Percentiles rank a stretch among this genome's conserved stretches.
Evolutionary conservation across 2,329 filamentous ascomycete genomes (phyloP).

Genomic region (Akanthomyces muscarius): DNA sequence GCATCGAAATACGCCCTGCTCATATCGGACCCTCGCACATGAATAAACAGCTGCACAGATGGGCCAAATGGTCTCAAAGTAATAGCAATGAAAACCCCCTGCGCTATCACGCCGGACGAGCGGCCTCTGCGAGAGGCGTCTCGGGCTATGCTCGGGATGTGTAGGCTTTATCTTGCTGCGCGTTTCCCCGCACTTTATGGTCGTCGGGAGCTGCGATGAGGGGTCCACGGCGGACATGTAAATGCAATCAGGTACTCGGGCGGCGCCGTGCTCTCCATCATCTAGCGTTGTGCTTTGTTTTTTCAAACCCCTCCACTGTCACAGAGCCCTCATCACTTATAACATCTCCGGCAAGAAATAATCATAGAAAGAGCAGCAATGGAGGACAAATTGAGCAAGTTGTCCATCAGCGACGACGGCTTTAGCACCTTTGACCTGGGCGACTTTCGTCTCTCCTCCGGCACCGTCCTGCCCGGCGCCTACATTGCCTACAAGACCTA

Average conservation of each 20-base stretch:
- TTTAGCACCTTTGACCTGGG: conserved; percentile 54
- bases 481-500: conserved; percentile 75
- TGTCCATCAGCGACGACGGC: neutral
- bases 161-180: neutral
- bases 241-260: neutral
- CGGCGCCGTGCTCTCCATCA: neutral
- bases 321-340: neutral
- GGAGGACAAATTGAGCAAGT: neutral
- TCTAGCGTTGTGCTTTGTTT: neutral
- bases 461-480: conserved; percentile 58
- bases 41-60: neutral
- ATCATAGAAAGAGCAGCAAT: neutral
- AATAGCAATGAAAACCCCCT: neutral
- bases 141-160: conserved; percentile 14
- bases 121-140: neutral
- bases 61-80: neutral
- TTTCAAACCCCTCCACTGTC: too few relatives aligned
- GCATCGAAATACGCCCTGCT: neutral
- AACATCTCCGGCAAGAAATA: neutral
- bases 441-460: conserved; percentile 63
- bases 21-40: too few relatives aligned
- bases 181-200: neutral
- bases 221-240: neutral
- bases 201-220: neutral
- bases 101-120: too few relatives aligned